Conservation (phyloP, 805 yeast genomes). For the Ogataea salicorniae region DNA sequence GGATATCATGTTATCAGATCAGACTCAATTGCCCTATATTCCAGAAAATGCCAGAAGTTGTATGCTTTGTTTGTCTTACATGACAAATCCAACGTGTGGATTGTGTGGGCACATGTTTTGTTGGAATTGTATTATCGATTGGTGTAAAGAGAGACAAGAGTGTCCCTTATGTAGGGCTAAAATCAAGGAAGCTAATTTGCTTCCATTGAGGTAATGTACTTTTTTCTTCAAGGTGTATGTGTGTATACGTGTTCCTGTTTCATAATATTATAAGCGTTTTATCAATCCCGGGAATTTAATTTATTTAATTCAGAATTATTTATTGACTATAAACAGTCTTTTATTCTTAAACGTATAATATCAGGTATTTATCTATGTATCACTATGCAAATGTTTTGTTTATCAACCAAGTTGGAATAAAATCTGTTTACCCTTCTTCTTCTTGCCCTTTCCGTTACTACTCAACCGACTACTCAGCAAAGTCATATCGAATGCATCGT, state of each 20-base stretch:
- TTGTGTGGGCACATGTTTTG: conserved; percentile 92
- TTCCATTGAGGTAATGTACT: conserved; percentile 42
- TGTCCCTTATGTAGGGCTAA: conserved; percentile 88
- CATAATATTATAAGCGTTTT: neutral
- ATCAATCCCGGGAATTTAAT: conserved; percentile 6
- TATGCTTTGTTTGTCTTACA: conserved; percentile 74
- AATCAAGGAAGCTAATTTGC: conserved; percentile 55
- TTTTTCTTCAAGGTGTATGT: neutral
- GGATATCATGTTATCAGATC: conserved; percentile 53
- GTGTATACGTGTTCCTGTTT: neutral
- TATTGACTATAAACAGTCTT: too few species aligned
- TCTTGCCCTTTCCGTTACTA: conserved; percentile 29
- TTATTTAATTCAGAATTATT: too few species aligned
- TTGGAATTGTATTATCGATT: conserved; percentile 84
- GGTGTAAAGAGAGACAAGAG: conserved; percentile 84
- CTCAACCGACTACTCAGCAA: conserved; percentile 16
- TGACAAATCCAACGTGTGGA: conserved; percentile 80
- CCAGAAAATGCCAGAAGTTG: conserved; percentile 70
- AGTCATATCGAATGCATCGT: conserved; percentile 20
- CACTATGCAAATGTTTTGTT: too few species aligned
- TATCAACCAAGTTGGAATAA: conserved; percentile 44
- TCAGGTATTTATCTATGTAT: too few species aligned
- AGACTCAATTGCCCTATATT: conserved; percentile 55
- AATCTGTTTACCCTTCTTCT: conserved; percentile 49
- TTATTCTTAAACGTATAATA: too few species aligned